phyloP scores from a whole-genome alignment of 148 eudicot genomes.

The Suaeda aralocaspica region DNA sequence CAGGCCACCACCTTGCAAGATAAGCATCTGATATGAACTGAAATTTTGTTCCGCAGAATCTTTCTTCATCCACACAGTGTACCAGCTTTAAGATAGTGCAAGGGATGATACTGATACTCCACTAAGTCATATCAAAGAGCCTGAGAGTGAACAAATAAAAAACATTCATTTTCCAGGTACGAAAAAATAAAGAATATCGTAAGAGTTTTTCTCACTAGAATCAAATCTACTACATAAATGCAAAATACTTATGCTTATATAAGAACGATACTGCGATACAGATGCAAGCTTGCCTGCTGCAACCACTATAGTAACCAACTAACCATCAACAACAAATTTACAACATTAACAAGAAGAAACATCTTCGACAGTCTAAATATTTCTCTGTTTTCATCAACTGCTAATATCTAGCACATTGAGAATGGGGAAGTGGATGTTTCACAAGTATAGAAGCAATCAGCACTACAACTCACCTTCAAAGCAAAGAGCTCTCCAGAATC shows the following conservation, averaged over 20 bases:
- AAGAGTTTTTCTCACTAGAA: constrained; percentile 1
- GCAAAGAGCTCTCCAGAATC: neutral
- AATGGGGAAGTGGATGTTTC: neutral
- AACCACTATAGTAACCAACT: neutral
- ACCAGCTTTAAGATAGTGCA: constrained; percentile 28
- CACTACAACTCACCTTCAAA: neutral
- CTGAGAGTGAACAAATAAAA: constrained; percentile 25
- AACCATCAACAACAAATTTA: neutral
- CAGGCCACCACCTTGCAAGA: constrained; percentile 20
- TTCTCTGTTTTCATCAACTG: constrained; percentile 4
- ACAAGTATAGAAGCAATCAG: neutral
- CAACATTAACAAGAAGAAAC: neutral
- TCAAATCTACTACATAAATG: neutral
- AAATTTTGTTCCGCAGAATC: constrained; percentile 19
- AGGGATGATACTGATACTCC: constrained; percentile 21
- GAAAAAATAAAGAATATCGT: neutral
- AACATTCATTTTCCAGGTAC: constrained; percentile 14
- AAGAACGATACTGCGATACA: neutral
- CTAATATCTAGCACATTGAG: neutral
- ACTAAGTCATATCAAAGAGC: constrained; percentile 21
- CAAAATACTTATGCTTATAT: neutral
- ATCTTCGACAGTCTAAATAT: neutral
- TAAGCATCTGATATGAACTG: constrained; percentile 28
- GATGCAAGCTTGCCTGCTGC: constrained; percentile 8
- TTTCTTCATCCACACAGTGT: constrained; percentile 15